A percentile compares a stretch with the other conserved stretches of the same genome.
phyloP scores from a whole-genome alignment of 2,329 filamentous ascomycete genomes.

The Gnomoniopsis sp. region DNA sequence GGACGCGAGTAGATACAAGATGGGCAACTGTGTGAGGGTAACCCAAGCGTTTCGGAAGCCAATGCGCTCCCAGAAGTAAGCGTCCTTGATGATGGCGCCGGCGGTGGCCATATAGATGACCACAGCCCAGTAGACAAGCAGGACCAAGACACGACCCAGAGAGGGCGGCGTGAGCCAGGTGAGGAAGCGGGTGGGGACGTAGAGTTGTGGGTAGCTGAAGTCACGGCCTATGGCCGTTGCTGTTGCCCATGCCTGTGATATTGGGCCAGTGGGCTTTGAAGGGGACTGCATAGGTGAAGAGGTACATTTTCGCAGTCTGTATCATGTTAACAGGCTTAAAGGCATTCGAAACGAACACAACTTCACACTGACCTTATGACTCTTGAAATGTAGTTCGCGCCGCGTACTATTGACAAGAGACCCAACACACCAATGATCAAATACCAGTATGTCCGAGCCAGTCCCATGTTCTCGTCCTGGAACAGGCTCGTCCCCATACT shows the following conservation, averaged over 20 bases:
- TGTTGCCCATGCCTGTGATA: slow-evolving; percentile 55
- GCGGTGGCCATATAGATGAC: slow-evolving; percentile 55
- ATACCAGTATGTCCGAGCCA: slow-evolving; percentile 59
- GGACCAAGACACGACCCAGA: slow-evolving; percentile 50
- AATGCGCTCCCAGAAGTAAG: slow-evolving; percentile 60
- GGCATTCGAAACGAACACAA: slow-evolving; percentile 1
- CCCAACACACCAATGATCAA: slow-evolving; percentile 48
- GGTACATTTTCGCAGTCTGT: slow-evolving; percentile 45
- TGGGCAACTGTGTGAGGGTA: slow-evolving; percentile 59
- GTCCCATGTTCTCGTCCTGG: slow-evolving; percentile 42
- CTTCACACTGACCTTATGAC: slow-evolving; percentile 35
- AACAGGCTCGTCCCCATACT: slow-evolving; percentile 38
- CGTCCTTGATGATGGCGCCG: slow-evolving; percentile 46
- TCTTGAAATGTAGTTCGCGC: slow-evolving; percentile 40
- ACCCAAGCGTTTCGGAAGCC: slow-evolving; percentile 68
- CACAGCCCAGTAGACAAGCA: slow-evolving; percentile 57
- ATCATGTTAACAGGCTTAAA: not conserved
- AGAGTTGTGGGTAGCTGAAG: slow-evolving; percentile 52
- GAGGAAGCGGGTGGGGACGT: slow-evolving; percentile 41
- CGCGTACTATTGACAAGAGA: slow-evolving; percentile 37
- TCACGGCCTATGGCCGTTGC: slow-evolving; percentile 56
- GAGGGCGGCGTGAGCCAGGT: slow-evolving; percentile 58
- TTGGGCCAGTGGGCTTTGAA: slow-evolving; percentile 45
- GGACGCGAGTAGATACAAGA: slow-evolving; percentile 60
- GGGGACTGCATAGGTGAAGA: slow-evolving; percentile 44